A percentile compares a stretch with the other conserved stretches of the same genome.
phyloP scores from a whole-genome alignment of 2,329 filamentous ascomycete species.

The Ceratocystis papillata region DNA sequence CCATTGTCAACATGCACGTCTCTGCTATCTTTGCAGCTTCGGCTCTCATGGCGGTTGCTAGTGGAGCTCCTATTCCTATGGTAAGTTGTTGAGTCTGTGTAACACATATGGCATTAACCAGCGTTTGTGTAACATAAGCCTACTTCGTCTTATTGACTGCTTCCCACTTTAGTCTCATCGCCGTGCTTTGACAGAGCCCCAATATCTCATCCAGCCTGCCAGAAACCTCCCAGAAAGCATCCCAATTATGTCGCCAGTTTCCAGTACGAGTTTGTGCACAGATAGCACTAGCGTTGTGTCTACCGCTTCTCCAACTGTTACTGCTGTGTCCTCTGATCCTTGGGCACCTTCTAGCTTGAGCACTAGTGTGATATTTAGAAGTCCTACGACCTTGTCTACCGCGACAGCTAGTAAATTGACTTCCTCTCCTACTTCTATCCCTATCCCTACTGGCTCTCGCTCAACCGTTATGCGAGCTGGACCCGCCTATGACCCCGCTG shows the following conservation, averaged over 20 bases:
- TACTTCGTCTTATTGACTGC: not conserved
- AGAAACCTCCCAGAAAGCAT: not conserved
- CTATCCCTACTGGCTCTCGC: not conserved
- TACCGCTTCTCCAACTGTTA: slow-evolving; percentile 1
- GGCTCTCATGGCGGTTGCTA: slow-evolving; percentile 12
- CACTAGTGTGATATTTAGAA: slow-evolving; percentile 9
- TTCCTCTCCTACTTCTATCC: not conserved
- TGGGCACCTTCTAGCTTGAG: slow-evolving; percentile 16
- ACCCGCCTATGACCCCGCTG: not conserved
- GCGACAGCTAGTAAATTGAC: not conserved
- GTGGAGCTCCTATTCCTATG: slow-evolving; percentile 16
- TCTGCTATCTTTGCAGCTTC: slow-evolving; percentile 19
- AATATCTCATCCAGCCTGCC: not conserved
- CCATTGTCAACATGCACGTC: slow-evolving; percentile 19
- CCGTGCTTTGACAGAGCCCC: not conserved
- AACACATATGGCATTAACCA: not conserved
- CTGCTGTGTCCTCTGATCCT: slow-evolving; percentile 1
- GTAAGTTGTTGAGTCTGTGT: not conserved
- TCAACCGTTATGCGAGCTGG: slow-evolving; percentile 7
- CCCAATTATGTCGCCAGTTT: not conserved
- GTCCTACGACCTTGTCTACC: not conserved
- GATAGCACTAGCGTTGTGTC: not conserved
- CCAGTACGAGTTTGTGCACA: not conserved
- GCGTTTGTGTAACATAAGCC: not conserved
- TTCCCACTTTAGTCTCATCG: not conserved